Conservation (phyloP, 768 basidiomycete genomes). For the Agrocybe praecox region DNA sequence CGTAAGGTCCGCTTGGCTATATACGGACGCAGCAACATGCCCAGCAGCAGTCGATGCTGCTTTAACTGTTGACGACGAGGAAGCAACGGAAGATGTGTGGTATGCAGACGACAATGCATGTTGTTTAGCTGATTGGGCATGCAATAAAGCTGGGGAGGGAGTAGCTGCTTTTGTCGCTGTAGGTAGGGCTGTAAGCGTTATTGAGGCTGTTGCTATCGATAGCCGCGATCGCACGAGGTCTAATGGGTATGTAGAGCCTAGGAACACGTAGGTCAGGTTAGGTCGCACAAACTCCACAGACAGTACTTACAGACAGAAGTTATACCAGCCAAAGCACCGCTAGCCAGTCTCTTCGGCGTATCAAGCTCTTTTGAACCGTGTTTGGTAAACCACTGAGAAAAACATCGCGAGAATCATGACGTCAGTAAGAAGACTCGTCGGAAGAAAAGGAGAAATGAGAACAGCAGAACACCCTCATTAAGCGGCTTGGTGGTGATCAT, state of each 20-base stretch:
- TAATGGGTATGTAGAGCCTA: slow-evolving; percentile 88
- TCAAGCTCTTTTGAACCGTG: slow-evolving; percentile 78
- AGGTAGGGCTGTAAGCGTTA: slow-evolving; percentile 29
- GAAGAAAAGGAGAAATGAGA: neutral
- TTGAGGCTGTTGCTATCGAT: slow-evolving; percentile 89
- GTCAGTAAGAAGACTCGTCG: slow-evolving; percentile 25
- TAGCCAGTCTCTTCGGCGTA: slow-evolving; percentile 82
- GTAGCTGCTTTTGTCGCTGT: slow-evolving; percentile 23
- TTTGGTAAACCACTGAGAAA: slow-evolving; percentile 63
- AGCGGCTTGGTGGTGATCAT: too few species aligned
- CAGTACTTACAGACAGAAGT: slow-evolving; percentile 83
- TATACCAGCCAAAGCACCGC: slow-evolving; percentile 92
- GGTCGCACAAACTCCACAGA: neutral
- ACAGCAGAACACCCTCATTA: neutral
- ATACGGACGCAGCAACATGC: slow-evolving; percentile 31
- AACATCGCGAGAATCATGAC: slow-evolving; percentile 21
- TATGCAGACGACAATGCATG: slow-evolving; percentile 50
- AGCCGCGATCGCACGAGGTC: slow-evolving; percentile 92
- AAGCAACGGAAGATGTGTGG: slow-evolving; percentile 51
- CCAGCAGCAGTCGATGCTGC: slow-evolving; percentile 7
- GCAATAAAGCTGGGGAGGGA: slow-evolving; percentile 18
- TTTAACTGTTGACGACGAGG: slow-evolving; percentile 17
- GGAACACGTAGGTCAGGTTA: neutral
- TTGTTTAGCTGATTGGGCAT: slow-evolving; percentile 20
- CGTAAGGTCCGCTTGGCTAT: slow-evolving; percentile 58